Base-by-base conservation (phyloP, 2,329 filamentous ascomycete species). In the Colletotrichum euphorbiae region DNA sequence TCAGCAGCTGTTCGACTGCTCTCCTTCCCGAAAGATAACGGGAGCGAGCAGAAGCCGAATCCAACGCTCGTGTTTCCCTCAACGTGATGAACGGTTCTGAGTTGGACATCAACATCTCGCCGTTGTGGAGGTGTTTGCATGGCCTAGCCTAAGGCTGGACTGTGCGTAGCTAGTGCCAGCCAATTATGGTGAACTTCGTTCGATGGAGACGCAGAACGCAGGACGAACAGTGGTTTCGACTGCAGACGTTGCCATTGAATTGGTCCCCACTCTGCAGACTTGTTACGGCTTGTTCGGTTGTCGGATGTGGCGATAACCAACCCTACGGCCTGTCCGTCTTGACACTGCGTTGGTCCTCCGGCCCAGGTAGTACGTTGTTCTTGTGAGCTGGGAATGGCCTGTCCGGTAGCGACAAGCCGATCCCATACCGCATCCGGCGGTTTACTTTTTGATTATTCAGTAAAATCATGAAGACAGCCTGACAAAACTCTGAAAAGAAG, bases 221-320 rank as follows among this genome's bases (percentile, higher is more conserved):
- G 28, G 28, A 28, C 7, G 28, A 28, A 28, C 28, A 8, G 28
- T 28, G 28, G 28, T 28, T 28, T 28, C 28, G 28, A 28, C 28
- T 28, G 28, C 28, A 28, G 28, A 28, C 6, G 28, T 28, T 28
- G 31, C 17, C 31, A 19, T 31, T 46, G 19, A 45, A 38, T 61
- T 61, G 58, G 15, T 31, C 36, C 42, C 46, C 36, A 43, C 15
- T 52, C n/a, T 52, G 36, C 58, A 61, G 46, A 61, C 6, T 19
- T n/a, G n/a, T n/a, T 15, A 31, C 9, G 36, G 15, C 45, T 48
- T 43, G 11, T 28, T 42, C 33, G 42, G 54, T 28, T 28, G 24
- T 66, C 55, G 48, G 48, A 66, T 24, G 54, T 56, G 66, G 42
- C 66, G 55, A 69, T 55, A 59, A 21, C 54, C 33, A 69, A 66